These are phyloP conservation scores for Panicum miliaceum DNA, from an alignment of 176 grass and related monocot species.

Conservation along the genomic window DNA sequence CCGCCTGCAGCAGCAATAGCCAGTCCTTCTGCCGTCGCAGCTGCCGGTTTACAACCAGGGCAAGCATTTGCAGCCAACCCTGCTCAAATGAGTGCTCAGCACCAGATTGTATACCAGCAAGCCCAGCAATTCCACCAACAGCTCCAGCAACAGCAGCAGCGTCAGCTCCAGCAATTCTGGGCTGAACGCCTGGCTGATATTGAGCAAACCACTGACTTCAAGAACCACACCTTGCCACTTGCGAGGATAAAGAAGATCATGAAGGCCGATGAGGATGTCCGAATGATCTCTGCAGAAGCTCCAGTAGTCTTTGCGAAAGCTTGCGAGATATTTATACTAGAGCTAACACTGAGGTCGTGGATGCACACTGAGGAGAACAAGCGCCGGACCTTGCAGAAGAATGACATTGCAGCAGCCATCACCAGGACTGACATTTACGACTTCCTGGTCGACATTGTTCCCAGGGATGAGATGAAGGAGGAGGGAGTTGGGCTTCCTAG, in stretches of 20 bases:
- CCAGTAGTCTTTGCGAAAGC: constrained; percentile 61
- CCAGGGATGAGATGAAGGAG: constrained; percentile 47
- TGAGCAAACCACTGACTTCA: constrained; percentile 53
- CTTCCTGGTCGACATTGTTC: constrained; percentile 66
- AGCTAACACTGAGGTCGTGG: constrained; percentile 69
- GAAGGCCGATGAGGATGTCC: constrained; percentile 63
- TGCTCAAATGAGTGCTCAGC: constrained; percentile 45
- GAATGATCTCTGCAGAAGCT: constrained; percentile 69
- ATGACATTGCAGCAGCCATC: constrained; percentile 57
- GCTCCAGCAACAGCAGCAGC: constrained; percentile 59
- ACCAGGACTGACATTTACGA: constrained; percentile 67
- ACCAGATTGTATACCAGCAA: constrained; percentile 65
- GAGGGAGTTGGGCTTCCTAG: constrained; percentile 49
- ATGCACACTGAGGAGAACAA: constrained; percentile 74
- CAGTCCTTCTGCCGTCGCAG: constrained; percentile 9
- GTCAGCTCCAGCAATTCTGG: constrained; percentile 64
- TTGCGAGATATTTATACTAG: constrained; percentile 64
- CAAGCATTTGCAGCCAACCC: constrained; percentile 32
- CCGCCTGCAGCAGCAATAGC: constrained; percentile 33
- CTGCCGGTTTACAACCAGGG: constrained; percentile 29
- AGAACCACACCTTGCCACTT: constrained; percentile 65
- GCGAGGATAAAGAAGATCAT: constrained; percentile 75
- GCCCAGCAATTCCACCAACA: constrained; percentile 61
- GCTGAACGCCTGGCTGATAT: constrained; percentile 56
- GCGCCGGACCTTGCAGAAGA: constrained; percentile 61